Base-by-base conservation (phyloP, 768 basidiomycete genomes). In the Pisolithus microcarpus region DNA sequence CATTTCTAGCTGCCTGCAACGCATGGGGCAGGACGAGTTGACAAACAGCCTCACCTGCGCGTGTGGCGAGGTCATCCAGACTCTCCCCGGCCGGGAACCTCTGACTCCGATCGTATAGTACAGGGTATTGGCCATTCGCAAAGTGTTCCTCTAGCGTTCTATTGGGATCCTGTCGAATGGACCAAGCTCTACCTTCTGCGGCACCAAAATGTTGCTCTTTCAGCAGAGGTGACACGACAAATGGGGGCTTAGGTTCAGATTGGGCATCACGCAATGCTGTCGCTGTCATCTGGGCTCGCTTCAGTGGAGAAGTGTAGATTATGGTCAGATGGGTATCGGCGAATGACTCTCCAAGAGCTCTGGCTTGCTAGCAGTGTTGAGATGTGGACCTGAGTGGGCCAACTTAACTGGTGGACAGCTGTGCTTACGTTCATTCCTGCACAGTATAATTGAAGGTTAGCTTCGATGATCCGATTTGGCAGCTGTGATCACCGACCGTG, bases 71-170 rank as follows among this genome's bases (percentile, higher is more conserved):
- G 50, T 90, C 87, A 24, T 84, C 69, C 51, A 77, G 60, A 53
- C 81, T 81, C 66, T 91, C 89, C n/a, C 84, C 87, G 11, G 74
- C 79, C 9, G 85, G 85, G 56, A 82, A 91, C 51, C 63, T 74
- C 46, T 79, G 73, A 5, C 69, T 57, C 18, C 81, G 72, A 28
- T 67, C 64, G 48, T 61, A 63, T 6, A 79, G 54, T 6, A 71
- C 54, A 2, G 85, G 85, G 56, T 75, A 89, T 36, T 76, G 65
- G 13, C 76, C 81, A 34, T 67, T 66, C 1, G 72, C 73, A 56
- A 74, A 75, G 57, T 84, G 79, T 16, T 79, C 76, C 15, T 72
- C 67, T 43, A 66, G 65, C 7, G 62, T 65, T 46, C 64, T 62
- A 21, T 58, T 58, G 3, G 70, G 68, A 45, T 10, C 48, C 26